phyloP scores from a whole-genome alignment of 2,329 filamentous ascomycete species.

The Pseudogymnoascus sp. region DNA sequence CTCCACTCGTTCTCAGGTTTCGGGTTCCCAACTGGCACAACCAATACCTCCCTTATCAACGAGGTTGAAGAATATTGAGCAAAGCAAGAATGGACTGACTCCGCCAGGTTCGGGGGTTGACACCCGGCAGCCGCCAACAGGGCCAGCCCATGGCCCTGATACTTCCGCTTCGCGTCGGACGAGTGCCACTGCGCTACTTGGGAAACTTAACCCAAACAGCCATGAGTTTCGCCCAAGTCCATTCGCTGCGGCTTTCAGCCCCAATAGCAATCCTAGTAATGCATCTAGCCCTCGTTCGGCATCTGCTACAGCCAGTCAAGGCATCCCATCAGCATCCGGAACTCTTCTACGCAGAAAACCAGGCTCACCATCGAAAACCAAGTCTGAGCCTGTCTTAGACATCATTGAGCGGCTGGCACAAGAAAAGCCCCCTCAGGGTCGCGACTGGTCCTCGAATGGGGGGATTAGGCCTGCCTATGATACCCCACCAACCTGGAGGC shows the following conservation, averaged over 20 bases:
- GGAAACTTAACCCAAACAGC: conserved; percentile 55
- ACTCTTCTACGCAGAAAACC: conserved; percentile 62
- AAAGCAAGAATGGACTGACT: conserved; percentile 11
- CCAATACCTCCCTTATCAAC: conserved; percentile 19
- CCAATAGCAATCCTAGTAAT: conserved; percentile 50
- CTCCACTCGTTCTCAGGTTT: conserved; percentile 19
- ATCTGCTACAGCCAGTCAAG: conserved; percentile 29
- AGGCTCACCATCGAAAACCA: conserved; percentile 47
- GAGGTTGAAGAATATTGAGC: conserved; percentile 24
- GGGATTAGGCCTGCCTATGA: conserved; percentile 80
- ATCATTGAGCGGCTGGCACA: conserved; percentile 51
- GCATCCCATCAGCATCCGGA: conserved; percentile 32
- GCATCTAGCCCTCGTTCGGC: conserved; percentile 62
- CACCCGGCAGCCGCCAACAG: conserved; percentile 62
- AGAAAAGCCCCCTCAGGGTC: conserved; percentile 43
- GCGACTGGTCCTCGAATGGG: conserved; percentile 65
- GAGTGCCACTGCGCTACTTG: conserved; percentile 42
- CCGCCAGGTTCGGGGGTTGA: conserved; percentile 46
- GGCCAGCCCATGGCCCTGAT: conserved; percentile 53
- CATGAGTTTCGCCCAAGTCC: conserved; percentile 81
- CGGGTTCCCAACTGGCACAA: background rate
- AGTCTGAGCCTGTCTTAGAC: conserved; percentile 50
- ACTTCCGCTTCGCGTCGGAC: conserved; percentile 45
- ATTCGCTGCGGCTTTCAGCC: conserved; percentile 72
- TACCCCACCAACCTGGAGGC: conserved; percentile 78